Evolutionary conservation across 257 asterid species (phyloP).

Genomic region (Solanum appendiculatum): DNA sequence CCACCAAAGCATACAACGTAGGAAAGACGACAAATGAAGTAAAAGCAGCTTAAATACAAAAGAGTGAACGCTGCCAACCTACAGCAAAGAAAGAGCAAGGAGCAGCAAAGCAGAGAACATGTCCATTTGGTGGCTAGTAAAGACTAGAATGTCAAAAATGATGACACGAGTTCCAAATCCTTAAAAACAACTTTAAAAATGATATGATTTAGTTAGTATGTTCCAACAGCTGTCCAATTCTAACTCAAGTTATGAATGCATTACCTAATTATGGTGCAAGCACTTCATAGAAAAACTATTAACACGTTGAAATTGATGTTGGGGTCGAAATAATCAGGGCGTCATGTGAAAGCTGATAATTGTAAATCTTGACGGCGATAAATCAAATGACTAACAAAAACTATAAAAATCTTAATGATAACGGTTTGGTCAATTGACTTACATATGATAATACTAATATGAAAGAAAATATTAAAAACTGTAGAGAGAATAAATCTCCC

Average conservation of each 20-base stretch:
- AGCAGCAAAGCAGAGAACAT: background rate
- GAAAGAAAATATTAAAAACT: background rate
- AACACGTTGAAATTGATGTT: background rate
- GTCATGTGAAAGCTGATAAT: background rate
- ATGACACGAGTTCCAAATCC: background rate
- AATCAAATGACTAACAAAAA: background rate
- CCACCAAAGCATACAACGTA: background rate
- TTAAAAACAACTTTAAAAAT: background rate
- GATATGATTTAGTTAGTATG: background rate
- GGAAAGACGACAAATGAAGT: background rate
- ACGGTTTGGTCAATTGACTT: background rate
- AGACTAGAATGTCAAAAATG: background rate
- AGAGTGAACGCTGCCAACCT: background rate
- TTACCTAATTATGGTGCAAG: background rate
- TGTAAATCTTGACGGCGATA: background rate
- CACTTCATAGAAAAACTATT: background rate
- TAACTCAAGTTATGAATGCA: background rate
- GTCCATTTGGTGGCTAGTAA: background rate
- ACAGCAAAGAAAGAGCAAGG: background rate
- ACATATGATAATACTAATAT: background rate
- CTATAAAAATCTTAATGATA: background rate
- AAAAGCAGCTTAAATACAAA: background rate
- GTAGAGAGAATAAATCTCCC: too few relatives aligned
- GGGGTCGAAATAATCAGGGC: background rate
- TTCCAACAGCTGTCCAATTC: background rate